Evolutionary conservation across 805 yeast species (phyloP), one percentile per base, ranked within the genome.

Genomic region (Monosporozyma yasuniensis): DNA sequence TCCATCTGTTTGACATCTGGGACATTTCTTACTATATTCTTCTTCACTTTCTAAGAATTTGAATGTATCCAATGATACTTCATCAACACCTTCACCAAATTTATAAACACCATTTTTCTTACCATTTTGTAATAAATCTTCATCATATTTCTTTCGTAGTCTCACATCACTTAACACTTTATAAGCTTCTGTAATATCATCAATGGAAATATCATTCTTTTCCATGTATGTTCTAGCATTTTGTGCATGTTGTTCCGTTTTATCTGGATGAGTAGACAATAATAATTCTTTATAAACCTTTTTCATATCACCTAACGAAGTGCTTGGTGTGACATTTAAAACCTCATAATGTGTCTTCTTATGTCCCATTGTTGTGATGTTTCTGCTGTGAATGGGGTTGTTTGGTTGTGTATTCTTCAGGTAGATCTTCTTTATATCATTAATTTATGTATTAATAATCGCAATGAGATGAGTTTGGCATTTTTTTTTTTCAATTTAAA

Each of bases 241-340:
- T 21, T 28, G 32, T 10, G 4, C 8, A 25, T 35, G 23, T 21
- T 37, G 35, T 12, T 47, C 44, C 25, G 43, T 28, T 57, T 89
- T 90, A 63, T 91, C 98, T 1, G 98, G 98, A 64, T 91, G 98
- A 2, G 77, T 64, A 3, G 64, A 60, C 1, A 91, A 69, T 6
- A 91, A 72, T 14, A 76, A 75, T 32, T 64, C 68, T 50, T 74
- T 77, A 63, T 90, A 91, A 0, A 95, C 90, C 8, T 63, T 61
- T 54, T 79, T 81, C 25, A 90, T 72, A 12, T 74, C 78, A 0
- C 49, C 56, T 0, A 49, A 52, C 19, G 66, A 52, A 3, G 77
- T 74, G 3, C 65, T 61, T 2, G 71, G 66, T 0, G 64, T 59
- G 1, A 84, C 67, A 0, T 77, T 83, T n/a, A 88, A 72, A 0